Evolutionary conservation across 768 basidiomycete species (phyloP).

Genomic region (Amanita polypyramis): DNA sequence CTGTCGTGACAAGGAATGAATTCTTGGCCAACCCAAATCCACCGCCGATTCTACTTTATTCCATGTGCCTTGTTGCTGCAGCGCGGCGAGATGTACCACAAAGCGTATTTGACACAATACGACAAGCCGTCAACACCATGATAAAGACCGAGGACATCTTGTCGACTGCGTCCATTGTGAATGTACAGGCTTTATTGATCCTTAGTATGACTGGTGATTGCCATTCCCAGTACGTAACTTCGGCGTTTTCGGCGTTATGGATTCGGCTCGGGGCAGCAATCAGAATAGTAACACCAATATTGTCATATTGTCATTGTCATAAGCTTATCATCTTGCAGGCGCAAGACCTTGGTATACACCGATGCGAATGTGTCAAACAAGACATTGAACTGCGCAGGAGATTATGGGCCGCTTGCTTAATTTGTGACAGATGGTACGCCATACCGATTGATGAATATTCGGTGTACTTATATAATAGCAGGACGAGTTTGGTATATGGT

Average conservation of each 20-base stretch:
- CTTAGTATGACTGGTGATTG: constrained; percentile 82
- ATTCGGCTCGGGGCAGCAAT: constrained; percentile 83
- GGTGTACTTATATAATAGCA: constrained; percentile 17
- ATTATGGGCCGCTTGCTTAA: constrained; percentile 91
- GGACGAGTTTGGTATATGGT: constrained; percentile 83
- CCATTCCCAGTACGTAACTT: constrained; percentile 84
- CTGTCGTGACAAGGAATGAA: constrained; percentile 81
- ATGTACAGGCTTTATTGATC: constrained; percentile 82
- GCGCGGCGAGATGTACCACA: constrained; percentile 78
- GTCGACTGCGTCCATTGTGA: constrained; percentile 74
- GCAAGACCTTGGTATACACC: constrained; percentile 91
- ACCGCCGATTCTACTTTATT: constrained; percentile 78
- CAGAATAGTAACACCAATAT: constrained; percentile 61
- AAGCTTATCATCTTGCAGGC: constrained; percentile 41
- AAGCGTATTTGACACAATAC: constrained; percentile 80
- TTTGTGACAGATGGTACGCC: constrained; percentile 83
- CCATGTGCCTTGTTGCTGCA: constrained; percentile 89
- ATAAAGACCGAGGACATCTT: constrained; percentile 89
- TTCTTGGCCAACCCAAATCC: constrained; percentile 70
- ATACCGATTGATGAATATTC: constrained; percentile 8
- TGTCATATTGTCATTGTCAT: constrained; percentile 4
- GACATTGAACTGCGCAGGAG: constrained; percentile 81
- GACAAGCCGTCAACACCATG: constrained; percentile 76
- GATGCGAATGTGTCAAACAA: constrained; percentile 79
- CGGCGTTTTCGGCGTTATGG: constrained; percentile 79